A percentile compares a stretch with the other conserved stretches of the same genome.
Conservation (phyloP, 1,284 basidiomycete genomes). For the Cryptococcus sp. region DNA sequence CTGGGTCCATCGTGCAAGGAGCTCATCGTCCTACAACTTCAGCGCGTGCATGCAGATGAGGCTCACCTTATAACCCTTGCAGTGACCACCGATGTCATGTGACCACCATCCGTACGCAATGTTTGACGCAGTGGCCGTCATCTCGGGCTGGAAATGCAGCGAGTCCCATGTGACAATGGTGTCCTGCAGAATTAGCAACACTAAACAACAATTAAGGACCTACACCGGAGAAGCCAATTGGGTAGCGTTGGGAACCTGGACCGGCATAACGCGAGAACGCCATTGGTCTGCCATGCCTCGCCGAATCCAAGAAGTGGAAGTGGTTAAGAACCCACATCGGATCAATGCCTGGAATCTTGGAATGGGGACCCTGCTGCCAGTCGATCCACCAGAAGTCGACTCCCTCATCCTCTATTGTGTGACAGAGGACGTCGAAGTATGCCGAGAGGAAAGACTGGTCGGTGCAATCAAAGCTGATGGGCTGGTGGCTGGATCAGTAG, state of each 20-base stretch:
- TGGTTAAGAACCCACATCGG: conserved; percentile 33
- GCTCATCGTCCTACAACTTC: conserved; percentile 21
- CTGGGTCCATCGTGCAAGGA: conserved; percentile 30
- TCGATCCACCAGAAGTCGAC: conserved; percentile 38
- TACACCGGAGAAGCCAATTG: conserved; percentile 32
- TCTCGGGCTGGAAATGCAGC: conserved; percentile 32
- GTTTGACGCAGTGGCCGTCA: conserved; percentile 31
- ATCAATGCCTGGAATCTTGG: conserved; percentile 22
- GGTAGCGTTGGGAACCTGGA: conserved; percentile 31
- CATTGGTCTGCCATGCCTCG: conserved; percentile 17
- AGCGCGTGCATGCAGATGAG: neutral
- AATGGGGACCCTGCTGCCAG: conserved; percentile 29
- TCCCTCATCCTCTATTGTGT: conserved; percentile 29
- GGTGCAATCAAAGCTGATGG: conserved; percentile 26
- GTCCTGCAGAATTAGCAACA: conserved; percentile 15
- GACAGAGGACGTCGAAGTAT: conserved; percentile 27
- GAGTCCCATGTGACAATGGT: conserved; percentile 29
- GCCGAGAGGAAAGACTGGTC: conserved; percentile 22
- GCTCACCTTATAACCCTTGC: conserved; percentile 23
- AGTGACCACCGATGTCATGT: conserved; percentile 35
- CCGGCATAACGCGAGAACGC: conserved; percentile 31
- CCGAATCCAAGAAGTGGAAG: conserved; percentile 29
- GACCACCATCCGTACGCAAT: conserved; percentile 32
- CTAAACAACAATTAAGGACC: neutral
- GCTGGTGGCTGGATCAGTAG: conserved; percentile 7